phyloP scores from a whole-genome alignment of 108 stramenopile species.

The Conticribra weissflogii region DNA sequence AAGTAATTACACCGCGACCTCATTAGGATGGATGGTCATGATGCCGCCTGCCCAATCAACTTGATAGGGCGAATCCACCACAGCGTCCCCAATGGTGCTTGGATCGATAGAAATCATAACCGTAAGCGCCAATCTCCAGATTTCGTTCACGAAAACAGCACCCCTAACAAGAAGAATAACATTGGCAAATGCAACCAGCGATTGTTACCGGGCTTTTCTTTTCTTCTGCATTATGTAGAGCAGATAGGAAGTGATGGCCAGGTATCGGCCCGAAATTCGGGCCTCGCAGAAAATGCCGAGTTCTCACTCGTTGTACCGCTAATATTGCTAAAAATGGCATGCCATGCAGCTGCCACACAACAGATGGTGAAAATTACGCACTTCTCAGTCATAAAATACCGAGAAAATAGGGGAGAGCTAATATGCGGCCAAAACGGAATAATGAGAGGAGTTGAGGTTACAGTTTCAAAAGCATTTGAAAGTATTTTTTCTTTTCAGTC shows the following conservation, averaged over 20 bases:
- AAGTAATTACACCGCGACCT: too few species aligned
- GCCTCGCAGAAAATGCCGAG: constrained; percentile 1
- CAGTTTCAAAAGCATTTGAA: background rate
- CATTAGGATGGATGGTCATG: too few species aligned
- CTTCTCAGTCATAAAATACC: constrained; percentile 37
- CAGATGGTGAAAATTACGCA: constrained; percentile 21
- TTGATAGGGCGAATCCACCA: background rate
- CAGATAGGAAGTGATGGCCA: background rate
- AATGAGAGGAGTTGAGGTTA: background rate
- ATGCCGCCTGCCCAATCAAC: too few species aligned
- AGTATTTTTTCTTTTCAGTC: background rate
- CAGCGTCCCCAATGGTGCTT: background rate
- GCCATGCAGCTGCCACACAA: constrained; percentile 23
- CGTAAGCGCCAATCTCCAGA: background rate
- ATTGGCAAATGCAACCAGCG: background rate
- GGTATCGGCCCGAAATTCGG: background rate
- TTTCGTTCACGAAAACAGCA: background rate
- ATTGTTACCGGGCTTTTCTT: background rate
- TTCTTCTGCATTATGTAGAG: too few species aligned
- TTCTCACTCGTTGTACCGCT: constrained; percentile 33
- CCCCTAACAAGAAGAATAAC: background rate
- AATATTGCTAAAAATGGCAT: constrained; percentile 20
- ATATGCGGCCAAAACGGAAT: background rate
- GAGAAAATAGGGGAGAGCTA: constrained; percentile 18
- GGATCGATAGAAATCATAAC: background rate